Conservation (phyloP, 371 early-diverging fungal genomes). For the Apophysomyces variabilis region DNA sequence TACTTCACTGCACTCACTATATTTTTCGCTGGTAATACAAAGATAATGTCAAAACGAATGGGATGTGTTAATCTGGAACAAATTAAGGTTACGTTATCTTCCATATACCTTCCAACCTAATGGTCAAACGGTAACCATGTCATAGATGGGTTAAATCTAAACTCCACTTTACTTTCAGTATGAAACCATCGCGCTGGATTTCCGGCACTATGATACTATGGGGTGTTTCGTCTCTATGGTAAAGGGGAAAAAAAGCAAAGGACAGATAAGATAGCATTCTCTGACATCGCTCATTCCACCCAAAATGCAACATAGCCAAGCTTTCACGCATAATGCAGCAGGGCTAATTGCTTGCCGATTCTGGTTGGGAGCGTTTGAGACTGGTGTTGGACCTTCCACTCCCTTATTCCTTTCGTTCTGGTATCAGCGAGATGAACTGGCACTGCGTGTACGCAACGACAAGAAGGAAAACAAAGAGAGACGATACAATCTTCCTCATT, state of each 20-base stretch:
- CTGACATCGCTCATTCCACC: not conserved
- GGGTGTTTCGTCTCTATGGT: conserved; percentile 49
- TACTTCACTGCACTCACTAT: conserved; percentile 48
- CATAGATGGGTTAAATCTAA: not conserved
- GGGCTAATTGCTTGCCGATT: conserved; percentile 62
- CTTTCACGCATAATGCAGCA: conserved; percentile 48
- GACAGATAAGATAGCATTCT: not conserved
- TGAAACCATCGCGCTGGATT: conserved; percentile 42
- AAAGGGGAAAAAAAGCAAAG: conserved; percentile 12
- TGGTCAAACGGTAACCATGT: conserved; percentile 28
- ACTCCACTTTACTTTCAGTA: conserved; percentile 9
- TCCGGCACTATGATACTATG: conserved; percentile 45
- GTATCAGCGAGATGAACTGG: conserved; percentile 48
- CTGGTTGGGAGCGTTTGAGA: conserved; percentile 61
- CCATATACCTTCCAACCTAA: conserved; percentile 32
- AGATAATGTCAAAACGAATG: too few species aligned
- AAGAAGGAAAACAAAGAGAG: not conserved
- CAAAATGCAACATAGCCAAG: conserved; percentile 36
- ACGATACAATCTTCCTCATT: not conserved
- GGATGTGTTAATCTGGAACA: not conserved
- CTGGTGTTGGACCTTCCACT: conserved; percentile 43
- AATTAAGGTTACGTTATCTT: conserved; percentile 32
- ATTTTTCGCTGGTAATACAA: conserved; percentile 41
- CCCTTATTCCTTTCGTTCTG: conserved; percentile 47
- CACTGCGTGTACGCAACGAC: conserved; percentile 29